Conservation (phyloP, 306 rosid genomes). For the Lablab purpureus region DNA sequence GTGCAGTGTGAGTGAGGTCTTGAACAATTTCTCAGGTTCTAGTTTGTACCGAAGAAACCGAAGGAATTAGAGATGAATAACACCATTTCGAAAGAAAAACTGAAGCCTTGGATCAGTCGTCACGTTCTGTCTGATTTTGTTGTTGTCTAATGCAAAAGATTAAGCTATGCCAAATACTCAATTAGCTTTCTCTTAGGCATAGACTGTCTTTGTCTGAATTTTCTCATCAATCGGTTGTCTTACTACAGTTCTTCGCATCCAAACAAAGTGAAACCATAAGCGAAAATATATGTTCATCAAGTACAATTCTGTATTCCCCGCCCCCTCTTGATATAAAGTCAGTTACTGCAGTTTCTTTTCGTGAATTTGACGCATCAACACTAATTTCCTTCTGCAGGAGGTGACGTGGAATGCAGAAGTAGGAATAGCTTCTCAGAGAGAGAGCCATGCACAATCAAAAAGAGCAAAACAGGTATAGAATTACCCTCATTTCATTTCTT, state of each 20-base stretch:
- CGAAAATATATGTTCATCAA: constrained; percentile 18
- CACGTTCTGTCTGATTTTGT: constrained; percentile 40
- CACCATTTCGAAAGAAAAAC: neutral
- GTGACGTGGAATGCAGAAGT: constrained; percentile 76
- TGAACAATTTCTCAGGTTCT: constrained; percentile 16
- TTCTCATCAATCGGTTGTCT: neutral
- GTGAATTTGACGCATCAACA: constrained; percentile 43
- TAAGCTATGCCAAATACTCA: constrained; percentile 19
- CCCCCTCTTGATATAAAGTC: neutral
- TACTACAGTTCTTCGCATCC: constrained; percentile 45
- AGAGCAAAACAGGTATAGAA: constrained; percentile 92
- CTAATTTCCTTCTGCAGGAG: constrained; percentile 66
- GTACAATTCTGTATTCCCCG: neutral
- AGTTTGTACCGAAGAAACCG: constrained; percentile 29
- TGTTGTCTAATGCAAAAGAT: constrained; percentile 6
- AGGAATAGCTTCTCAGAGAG: constrained; percentile 96
- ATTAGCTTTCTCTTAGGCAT: constrained; percentile 18
- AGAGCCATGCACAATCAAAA: constrained; percentile 88
- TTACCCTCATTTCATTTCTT: constrained; percentile 17
- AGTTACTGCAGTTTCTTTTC: neutral
- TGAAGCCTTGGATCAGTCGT: constrained; percentile 39
- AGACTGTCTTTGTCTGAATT: constrained; percentile 29
- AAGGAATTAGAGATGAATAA: constrained; percentile 6
- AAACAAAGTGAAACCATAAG: constrained; percentile 39
- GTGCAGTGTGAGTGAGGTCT: constrained; percentile 35